A percentile compares a stretch with the other conserved stretches of the same genome.
Evolutionary conservation across 1,139 yeast species (phyloP).

Genomic region (Hansenula lynferdii): DNA sequence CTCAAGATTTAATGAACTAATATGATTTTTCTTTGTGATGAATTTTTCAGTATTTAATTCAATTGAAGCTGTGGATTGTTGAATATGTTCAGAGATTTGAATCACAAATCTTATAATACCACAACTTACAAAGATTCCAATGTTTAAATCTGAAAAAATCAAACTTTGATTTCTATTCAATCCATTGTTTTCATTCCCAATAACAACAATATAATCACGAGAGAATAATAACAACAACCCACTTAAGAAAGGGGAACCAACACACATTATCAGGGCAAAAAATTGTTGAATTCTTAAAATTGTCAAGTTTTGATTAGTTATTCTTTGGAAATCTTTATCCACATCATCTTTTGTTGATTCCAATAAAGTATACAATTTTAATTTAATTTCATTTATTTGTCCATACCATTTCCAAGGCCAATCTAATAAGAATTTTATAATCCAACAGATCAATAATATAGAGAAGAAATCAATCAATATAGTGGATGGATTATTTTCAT

Average conservation of each 20-base stretch:
- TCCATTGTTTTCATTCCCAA: slow-evolving; percentile 3
- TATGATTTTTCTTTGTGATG: slow-evolving; percentile 1
- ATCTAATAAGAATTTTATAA: slow-evolving; percentile 14
- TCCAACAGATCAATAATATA: slow-evolving; percentile 15
- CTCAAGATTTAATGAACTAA: background rate
- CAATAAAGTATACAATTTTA: slow-evolving; percentile 5
- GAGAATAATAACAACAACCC: slow-evolving; percentile 10
- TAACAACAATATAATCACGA: slow-evolving; percentile 10
- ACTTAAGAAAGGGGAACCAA: slow-evolving; percentile 12
- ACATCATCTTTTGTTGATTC: slow-evolving; percentile 2
- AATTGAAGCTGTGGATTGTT: slow-evolving; percentile 14
- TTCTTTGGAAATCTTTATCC: background rate
- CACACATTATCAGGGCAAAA: slow-evolving; percentile 8
- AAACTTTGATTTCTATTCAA: background rate
- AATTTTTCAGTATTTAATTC: slow-evolving; percentile 10
- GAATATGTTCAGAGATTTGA: slow-evolving; percentile 14
- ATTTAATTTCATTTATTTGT: slow-evolving; percentile 11
- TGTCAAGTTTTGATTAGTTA: slow-evolving; percentile 3
- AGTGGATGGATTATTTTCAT: slow-evolving; percentile 6
- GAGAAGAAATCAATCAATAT: slow-evolving; percentile 13
- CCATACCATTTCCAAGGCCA: slow-evolving; percentile 22
- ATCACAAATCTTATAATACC: slow-evolving; percentile 15
- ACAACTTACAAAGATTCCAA: slow-evolving; percentile 16
- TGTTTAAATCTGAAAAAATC: slow-evolving; percentile 15
- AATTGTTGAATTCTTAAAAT: slow-evolving; percentile 6